Base-by-base conservation (phyloP, 2,329 filamentous ascomycete genomes). In the Metarhizium guizhouense region DNA sequence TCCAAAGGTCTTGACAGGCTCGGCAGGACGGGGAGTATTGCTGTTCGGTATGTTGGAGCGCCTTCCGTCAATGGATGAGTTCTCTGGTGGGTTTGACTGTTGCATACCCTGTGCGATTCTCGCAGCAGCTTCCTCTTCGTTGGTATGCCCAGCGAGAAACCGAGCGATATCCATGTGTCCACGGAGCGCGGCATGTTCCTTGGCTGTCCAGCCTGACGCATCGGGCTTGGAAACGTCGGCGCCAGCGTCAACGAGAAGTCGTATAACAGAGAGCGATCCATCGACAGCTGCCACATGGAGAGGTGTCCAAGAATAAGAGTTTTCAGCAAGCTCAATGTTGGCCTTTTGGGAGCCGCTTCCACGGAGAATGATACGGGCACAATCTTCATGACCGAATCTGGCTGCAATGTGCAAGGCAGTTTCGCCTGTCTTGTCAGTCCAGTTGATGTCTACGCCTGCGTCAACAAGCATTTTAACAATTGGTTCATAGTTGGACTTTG, bases 1-100 rank as follows among this genome's bases (percentile, higher is more conserved):
- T 55, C 94, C 94, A 70, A 97, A 99, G 1, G 90, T 89, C 72
- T 97, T 97, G 61, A 97, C 82, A 5, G 92, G 87, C 60, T 96
- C 90, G 2, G 85, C 76, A 6, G 79, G 73, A 52, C 84, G 78
- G 6, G 77, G 70, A 20, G 69, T 63, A 54, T 43, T 59, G 29
- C 49, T 68, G 63, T 80, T 74, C 20, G 70, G 65, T 56, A 75
- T 71, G 62, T 82, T 76, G 51, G 83, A 85, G 38, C 75, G 77
- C 52, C 82, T 75, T 49, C 82, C 81, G 42, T 80, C 82, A 13
- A 86, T 78, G 0, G 87, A 90, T 0, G 82, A 82, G 7, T 71
- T 71, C 34, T 82, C 80, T 1, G 78, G 65, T n/a, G 71, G 65
- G 29, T 61, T 59, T 5, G 59, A 29, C 29, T 57, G 54, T 25